Evolutionary conservation across 768 basidiomycete genomes (phyloP).

Genomic region (Hemileccinum rubropunctum): DNA sequence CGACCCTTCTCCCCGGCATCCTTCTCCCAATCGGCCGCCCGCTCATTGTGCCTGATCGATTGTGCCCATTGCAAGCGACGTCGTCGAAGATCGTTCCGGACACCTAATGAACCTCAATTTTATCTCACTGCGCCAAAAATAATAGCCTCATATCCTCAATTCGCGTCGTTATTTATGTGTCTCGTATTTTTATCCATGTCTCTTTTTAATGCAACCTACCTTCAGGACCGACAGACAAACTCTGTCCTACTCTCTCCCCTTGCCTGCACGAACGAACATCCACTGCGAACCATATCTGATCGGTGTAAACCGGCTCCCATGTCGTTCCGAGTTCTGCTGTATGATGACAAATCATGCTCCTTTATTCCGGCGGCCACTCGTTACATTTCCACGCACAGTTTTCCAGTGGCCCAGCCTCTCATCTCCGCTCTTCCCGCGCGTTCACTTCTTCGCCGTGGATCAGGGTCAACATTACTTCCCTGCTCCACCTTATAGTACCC

Average conservation of each 20-base stretch:
- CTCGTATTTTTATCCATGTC: constrained; percentile 22
- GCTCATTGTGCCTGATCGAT: constrained; percentile 28
- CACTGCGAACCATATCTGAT: not conserved
- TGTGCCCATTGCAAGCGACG: constrained; percentile 22
- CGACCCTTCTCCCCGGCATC: constrained; percentile 8
- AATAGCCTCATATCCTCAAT: constrained; percentile 20
- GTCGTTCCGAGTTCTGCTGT: constrained; percentile 10
- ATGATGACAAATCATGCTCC: constrained; percentile 21
- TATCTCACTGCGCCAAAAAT: constrained; percentile 32
- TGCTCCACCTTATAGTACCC: constrained; percentile 5
- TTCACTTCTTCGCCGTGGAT: constrained; percentile 26
- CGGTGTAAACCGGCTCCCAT: constrained; percentile 6
- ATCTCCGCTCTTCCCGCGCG: constrained; percentile 28
- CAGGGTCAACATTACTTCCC: constrained; percentile 27
- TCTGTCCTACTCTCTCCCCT: no score
- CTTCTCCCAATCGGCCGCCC: constrained; percentile 6
- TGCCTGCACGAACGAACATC: no score
- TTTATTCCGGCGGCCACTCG: constrained; percentile 22
- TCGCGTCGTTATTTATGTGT: constrained; percentile 19
- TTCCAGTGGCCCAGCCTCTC: constrained; percentile 5
- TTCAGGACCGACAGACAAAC: no score
- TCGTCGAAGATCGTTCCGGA: constrained; percentile 21
- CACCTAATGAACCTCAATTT: constrained; percentile 16
- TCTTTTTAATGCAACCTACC: not conserved
- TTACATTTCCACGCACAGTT: constrained; percentile 22